A percentile compares a stretch with the other conserved stretches of the same genome.
Evolutionary conservation across 2,329 filamentous ascomycete species (phyloP).

Genomic region (Hypoxylon sp.): DNA sequence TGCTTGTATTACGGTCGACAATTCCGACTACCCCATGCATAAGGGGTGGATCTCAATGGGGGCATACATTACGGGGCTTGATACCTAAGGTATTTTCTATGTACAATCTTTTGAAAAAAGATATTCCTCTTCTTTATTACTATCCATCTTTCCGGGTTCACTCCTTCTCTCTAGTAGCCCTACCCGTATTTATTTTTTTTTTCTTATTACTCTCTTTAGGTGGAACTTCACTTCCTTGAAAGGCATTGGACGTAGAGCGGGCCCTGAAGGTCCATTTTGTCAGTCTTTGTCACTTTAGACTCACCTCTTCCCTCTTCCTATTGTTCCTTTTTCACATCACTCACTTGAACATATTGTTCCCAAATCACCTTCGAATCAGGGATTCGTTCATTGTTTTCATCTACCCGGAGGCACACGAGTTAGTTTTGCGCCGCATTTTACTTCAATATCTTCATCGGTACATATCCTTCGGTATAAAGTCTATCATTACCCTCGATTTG

Average conservation of each 20-base stretch:
- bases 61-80: constrained; percentile 18
- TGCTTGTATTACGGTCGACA: constrained; percentile 26
- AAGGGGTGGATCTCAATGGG: constrained; percentile 36
- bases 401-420: neutral
- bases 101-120: constrained; percentile 31
- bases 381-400: constrained; percentile 28
- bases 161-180: constrained; percentile 21
- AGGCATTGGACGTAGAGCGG: constrained; percentile 29
- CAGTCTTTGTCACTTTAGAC: constrained; percentile 26
- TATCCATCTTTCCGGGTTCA: constrained; percentile 16
- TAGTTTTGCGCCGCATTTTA: constrained; percentile 16
- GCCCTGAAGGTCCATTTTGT: constrained; percentile 24
- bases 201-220: constrained; percentile 22
- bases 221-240: constrained; percentile 22
- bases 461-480: constrained; percentile 31
- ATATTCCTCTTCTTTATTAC: constrained; percentile 21
- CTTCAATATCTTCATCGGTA: constrained; percentile 23
- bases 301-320: constrained; percentile 20
- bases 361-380: constrained; percentile 29
- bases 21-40: constrained; percentile 28
- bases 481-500: constrained; percentile 41
- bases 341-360: constrained; percentile 26
- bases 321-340: constrained; percentile 21
- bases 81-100: constrained; percentile 6
- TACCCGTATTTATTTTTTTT: constrained; percentile 25